Conservation (phyloP, 345 rosid species). For the Rhodamnia rubescens region DNA sequence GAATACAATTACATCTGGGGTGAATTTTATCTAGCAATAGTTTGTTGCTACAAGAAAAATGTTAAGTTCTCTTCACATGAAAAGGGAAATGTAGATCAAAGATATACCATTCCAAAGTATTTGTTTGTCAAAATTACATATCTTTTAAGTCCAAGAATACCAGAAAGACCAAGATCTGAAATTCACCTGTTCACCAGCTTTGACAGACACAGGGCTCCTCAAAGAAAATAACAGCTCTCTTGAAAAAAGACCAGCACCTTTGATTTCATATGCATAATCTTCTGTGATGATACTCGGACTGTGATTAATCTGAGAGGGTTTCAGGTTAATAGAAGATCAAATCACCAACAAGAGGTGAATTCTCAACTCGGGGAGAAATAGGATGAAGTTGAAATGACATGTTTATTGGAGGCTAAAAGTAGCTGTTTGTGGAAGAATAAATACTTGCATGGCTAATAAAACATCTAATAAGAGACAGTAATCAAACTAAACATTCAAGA, state of each 20-base stretch:
- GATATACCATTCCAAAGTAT: background rate
- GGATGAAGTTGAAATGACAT: background rate
- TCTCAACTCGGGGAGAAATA: background rate
- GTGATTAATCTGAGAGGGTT: slow-evolving; percentile 61
- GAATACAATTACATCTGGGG: background rate
- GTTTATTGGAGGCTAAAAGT: background rate
- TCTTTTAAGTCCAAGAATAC: background rate
- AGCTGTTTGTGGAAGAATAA: background rate
- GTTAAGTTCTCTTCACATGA: background rate
- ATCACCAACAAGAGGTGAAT: background rate
- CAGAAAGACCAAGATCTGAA: background rate
- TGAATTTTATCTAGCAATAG: background rate
- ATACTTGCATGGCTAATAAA: background rate
- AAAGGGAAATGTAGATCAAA: background rate
- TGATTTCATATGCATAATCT: slow-evolving; percentile 85
- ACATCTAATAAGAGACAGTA: background rate
- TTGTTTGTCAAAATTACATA: background rate
- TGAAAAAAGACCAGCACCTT: slow-evolving; percentile 90
- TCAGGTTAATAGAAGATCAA: slow-evolving; percentile 1
- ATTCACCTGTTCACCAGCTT: slow-evolving; percentile 86
- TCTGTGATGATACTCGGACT: slow-evolving; percentile 56
- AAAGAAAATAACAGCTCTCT: slow-evolving; percentile 79
- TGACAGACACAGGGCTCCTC: slow-evolving; percentile 61
- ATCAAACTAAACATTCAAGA: background rate
- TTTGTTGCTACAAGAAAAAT: background rate